Evolutionary conservation across 164 flowering plant species (phyloP), one percentile per base, ranked within the genome.

Genomic region (Taxillus chinensis): DNA sequence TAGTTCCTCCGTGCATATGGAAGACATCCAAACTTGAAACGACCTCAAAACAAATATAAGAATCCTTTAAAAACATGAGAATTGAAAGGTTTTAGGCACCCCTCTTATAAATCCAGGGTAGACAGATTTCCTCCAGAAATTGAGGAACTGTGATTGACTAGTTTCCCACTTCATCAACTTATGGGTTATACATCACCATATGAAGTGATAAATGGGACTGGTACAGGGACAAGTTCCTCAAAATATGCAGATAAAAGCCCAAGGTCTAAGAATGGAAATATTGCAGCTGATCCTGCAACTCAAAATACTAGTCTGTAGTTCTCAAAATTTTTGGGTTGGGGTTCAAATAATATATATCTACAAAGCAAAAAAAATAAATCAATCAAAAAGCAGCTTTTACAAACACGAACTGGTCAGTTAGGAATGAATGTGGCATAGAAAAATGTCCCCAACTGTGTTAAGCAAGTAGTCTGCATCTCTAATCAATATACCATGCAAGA

Each of bases 121-220:
- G 66, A 65, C 55, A 70, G 61, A 40, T 39, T 39, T 7, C 55
- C 71, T 42, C 57, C 72, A 13, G 83, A 75, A 57, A 68, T 59
- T 53, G 77, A 71, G 64, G 75, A 65, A 64, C 38, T 58, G 42
- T 69, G 57, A n/a, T 13, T 65, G 9, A 39, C 43, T 27, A 13
- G 71, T 64, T 79, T 87, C 0, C 89, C 86, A 3, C 92, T 89
- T 64, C 93, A 85, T 73, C 76, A 64, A 52, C 86, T 88, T 37
- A 83, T 86, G 92, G 97, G 96, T 11, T 88, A 91, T 71, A 67
- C 83, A 27, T 85, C 96, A 10, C 80, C 86, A 8, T 70, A 82
- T 5, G 70, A 68, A 63, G 62, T 87, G 57, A 46, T 86, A 37
- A 7, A 55, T 41, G 70, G 69, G 17, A 45, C 40, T 55, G 56